phyloP scores from a whole-genome alignment of 176 grass and related monocot genomes.

The Rhynchospora tenuis region DNA sequence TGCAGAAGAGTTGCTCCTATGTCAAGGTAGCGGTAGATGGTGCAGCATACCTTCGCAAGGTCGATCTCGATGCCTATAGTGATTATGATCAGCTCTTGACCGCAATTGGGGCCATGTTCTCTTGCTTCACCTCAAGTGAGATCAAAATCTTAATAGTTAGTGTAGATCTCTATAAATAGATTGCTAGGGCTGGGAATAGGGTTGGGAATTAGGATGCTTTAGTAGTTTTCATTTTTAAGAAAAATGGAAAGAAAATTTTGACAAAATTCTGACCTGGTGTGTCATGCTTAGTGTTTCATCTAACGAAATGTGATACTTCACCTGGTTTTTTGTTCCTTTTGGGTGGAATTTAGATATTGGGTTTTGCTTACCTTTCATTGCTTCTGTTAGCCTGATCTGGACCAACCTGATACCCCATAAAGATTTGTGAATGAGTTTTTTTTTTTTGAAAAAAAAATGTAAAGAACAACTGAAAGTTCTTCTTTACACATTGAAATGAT shows the following conservation, averaged over 20 bases:
- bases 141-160: not conserved
- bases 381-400: not conserved
- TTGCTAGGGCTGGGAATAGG: not conserved
- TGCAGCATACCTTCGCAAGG: constrained; percentile 73
- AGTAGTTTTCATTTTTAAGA: not conserved
- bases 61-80: constrained; percentile 49
- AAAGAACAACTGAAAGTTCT: not conserved
- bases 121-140: constrained; percentile 48
- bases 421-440: not conserved
- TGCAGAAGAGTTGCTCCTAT: constrained; percentile 38
- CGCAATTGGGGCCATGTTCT: constrained; percentile 59
- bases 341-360: not conserved
- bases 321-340: not conserved
- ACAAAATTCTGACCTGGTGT: not conserved
- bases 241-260: not conserved
- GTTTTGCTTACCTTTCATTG: not conserved
- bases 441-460: too few relatives aligned
- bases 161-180: not conserved
- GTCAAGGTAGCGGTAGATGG: constrained; percentile 83
- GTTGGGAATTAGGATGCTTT: not conserved
- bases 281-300: not conserved
- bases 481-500: not conserved
- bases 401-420: not conserved
- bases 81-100: constrained; percentile 49
- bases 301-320: not conserved